Conservation (phyloP, 164 flowering plant species). For the Tetracentron sinense region DNA sequence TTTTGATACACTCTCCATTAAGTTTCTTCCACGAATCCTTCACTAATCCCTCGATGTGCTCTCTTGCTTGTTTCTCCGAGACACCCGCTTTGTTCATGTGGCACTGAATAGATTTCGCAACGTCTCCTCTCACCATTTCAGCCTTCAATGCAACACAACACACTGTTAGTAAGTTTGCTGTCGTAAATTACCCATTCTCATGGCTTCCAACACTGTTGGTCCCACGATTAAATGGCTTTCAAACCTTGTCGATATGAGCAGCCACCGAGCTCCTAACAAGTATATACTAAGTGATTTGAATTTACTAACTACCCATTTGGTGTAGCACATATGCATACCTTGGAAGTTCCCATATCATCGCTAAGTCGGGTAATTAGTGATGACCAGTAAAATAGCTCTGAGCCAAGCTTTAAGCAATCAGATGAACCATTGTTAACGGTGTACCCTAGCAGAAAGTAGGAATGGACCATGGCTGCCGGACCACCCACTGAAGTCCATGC, state of each 20-base stretch:
- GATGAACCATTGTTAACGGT: background rate
- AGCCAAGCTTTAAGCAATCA: constrained; percentile 7
- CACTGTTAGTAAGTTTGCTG: background rate
- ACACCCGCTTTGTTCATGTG: constrained; percentile 10
- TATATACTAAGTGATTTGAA: background rate
- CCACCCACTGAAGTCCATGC: constrained; percentile 29
- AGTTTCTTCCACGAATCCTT: constrained; percentile 19
- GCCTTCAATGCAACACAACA: constrained; percentile 5
- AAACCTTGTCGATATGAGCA: too few relatives aligned
- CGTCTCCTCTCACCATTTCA: constrained; percentile 19
- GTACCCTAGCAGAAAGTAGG: constrained; percentile 5
- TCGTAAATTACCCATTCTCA: too few relatives aligned
- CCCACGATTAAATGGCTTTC: too few relatives aligned
- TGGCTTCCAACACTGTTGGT: too few relatives aligned
- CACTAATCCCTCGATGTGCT: constrained; percentile 4
- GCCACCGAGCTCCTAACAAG: too few relatives aligned
- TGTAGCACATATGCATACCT: constrained; percentile 4
- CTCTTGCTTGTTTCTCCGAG: constrained; percentile 17
- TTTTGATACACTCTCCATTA: constrained; percentile 14
- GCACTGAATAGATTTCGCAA: constrained; percentile 15
- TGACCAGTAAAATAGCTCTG: constrained; percentile 19
- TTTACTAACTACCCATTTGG: background rate
- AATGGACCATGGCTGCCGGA: constrained; percentile 17
- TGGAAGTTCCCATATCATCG: constrained; percentile 21
- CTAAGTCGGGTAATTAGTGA: constrained; percentile 18